phyloP scores from a whole-genome alignment of 352 stramenopile species.

The Phytophthora lateralis region DNA sequence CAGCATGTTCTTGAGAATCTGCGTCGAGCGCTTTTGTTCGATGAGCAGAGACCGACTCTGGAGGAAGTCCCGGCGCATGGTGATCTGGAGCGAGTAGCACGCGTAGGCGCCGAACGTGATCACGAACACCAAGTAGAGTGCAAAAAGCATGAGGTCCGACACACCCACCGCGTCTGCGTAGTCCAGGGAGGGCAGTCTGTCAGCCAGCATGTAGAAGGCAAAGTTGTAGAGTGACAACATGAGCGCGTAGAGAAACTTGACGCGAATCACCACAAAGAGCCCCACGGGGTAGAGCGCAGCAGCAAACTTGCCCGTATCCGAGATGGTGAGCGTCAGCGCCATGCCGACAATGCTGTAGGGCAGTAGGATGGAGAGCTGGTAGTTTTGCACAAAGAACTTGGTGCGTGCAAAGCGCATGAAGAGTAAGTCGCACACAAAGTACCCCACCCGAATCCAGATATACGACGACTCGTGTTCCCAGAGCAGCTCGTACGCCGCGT shows the following conservation, averaged over 20 bases:
- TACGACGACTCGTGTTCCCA: slow-evolving; percentile 68
- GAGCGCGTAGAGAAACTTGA: slow-evolving; percentile 86
- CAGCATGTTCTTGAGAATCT: slow-evolving; percentile 89
- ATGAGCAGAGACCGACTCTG: slow-evolving; percentile 79
- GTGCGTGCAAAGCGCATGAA: slow-evolving; percentile 75
- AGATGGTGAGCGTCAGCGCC: slow-evolving; percentile 82
- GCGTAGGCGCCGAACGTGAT: slow-evolving; percentile 77
- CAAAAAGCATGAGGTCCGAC: slow-evolving; percentile 67
- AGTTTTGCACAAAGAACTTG: slow-evolving; percentile 77
- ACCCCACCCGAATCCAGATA: slow-evolving; percentile 64
- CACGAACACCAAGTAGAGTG: slow-evolving; percentile 75
- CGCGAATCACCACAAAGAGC: slow-evolving; percentile 82
- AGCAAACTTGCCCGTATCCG: slow-evolving; percentile 83
- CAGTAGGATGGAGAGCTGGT: slow-evolving; percentile 73
- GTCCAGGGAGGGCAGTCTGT: slow-evolving; percentile 28
- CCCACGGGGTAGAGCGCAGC: slow-evolving; percentile 79
- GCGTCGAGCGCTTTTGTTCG: slow-evolving; percentile 77
- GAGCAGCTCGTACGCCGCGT: slow-evolving; percentile 73
- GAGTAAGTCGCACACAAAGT: slow-evolving; percentile 72
- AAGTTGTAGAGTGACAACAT: slow-evolving; percentile 82
- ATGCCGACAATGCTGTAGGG: slow-evolving; percentile 76
- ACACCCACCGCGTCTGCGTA: slow-evolving; percentile 46
- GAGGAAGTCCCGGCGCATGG: slow-evolving; percentile 84
- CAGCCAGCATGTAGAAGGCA: slow-evolving; percentile 69
- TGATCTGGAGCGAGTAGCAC: slow-evolving; percentile 85